Percentiles rank a stretch among this genome's conserved stretches.
phyloP scores from a whole-genome alignment of 176 grass and related monocot species.

The Rhynchospora tenuis region DNA sequence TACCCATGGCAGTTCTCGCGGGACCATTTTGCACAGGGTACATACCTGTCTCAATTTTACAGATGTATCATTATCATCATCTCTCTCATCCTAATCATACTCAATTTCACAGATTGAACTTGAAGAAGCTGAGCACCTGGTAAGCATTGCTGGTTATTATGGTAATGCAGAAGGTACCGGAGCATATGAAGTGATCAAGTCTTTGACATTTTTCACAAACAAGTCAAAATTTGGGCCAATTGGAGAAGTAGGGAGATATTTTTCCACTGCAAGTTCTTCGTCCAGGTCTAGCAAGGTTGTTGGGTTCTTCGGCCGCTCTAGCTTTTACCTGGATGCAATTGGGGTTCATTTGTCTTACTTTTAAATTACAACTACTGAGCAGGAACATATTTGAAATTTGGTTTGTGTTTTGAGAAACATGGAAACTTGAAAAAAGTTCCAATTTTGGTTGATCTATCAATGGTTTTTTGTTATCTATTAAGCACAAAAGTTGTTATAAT shows the following conservation, averaged over 20 bases:
- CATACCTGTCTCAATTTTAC: neutral
- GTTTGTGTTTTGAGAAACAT: neutral
- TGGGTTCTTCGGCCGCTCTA: neutral
- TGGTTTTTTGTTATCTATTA: too few relatives aligned
- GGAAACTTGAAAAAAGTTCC: too few relatives aligned
- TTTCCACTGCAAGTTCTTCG: neutral
- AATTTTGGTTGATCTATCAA: neutral
- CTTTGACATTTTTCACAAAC: neutral
- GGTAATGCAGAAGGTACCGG: neutral
- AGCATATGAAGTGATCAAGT: neutral
- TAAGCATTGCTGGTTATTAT: neutral
- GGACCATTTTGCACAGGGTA: neutral
- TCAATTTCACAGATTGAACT: neutral
- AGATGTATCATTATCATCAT: neutral
- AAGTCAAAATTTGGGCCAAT: neutral
- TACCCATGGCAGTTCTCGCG: neutral
- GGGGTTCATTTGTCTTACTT: neutral
- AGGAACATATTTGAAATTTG: neutral
- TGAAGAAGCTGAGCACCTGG: neutral
- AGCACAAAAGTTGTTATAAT: too few relatives aligned
- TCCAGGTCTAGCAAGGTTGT: neutral
- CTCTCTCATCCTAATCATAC: neutral
- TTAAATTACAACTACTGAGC: neutral
- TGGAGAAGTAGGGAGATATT: neutral
- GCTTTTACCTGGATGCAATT: neutral